Conservation (phyloP, 2,329 filamentous ascomycete species). For the Lasiodiplodia sp. region DNA sequence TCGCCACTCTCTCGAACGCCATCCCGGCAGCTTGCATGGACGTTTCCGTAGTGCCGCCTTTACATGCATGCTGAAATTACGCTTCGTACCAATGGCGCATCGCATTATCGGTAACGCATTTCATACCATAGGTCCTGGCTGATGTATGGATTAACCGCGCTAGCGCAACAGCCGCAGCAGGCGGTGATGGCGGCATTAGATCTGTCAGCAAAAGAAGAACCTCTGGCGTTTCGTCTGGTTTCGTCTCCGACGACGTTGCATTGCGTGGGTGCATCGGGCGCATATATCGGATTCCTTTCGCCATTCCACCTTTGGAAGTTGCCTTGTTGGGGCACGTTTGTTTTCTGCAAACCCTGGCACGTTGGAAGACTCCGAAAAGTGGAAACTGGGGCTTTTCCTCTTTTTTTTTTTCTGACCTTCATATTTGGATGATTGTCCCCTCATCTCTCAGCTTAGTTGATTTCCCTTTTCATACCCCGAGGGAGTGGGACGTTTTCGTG, state of each 20-base stretch:
- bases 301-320: neutral
- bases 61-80: neutral
- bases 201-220: neutral
- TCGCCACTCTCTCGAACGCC: neutral
- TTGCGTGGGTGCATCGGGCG: constrained; percentile 39
- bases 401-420: neutral
- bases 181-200: neutral
- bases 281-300: constrained; percentile 28
- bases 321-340: neutral
- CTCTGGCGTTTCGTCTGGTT: constrained; percentile 11
- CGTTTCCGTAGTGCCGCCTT: neutral
- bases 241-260: constrained; percentile 37
- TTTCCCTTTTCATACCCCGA: neutral
- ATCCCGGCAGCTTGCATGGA: constrained; percentile 9
- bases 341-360: neutral
- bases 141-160: neutral
- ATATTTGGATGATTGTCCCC: neutral
- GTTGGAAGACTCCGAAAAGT: neutral
- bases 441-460: constrained; percentile 1
- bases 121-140: neutral
- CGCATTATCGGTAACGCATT: constrained; percentile 8
- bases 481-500: constrained; percentile 5
- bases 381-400: neutral
- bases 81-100: neutral
- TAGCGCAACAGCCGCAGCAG: neutral